Evolutionary conservation across 306 rosid genomes (phyloP).

Genomic region (Begonia loranthoides): DNA sequence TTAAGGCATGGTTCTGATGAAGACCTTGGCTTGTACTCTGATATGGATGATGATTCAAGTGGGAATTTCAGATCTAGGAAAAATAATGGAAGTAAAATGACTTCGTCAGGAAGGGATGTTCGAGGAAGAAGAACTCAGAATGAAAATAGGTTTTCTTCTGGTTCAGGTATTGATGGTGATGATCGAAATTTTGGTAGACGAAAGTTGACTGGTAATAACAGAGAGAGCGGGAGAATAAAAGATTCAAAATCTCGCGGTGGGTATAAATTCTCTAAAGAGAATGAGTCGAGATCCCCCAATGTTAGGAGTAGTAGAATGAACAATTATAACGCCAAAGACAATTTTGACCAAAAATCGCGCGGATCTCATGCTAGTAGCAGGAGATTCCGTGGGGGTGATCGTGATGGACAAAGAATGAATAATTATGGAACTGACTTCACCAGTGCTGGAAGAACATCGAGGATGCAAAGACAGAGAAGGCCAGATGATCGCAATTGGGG

Average conservation of each 20-base stretch:
- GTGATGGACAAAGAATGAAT: constrained; percentile 21
- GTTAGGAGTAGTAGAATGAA: constrained; percentile 26
- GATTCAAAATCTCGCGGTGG: constrained; percentile 9
- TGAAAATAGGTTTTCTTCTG: constrained; percentile 13
- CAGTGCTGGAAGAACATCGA: constrained; percentile 15
- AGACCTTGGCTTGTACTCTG: constrained; percentile 57
- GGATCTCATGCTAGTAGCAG: constrained; percentile 22
- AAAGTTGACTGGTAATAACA: constrained; percentile 9
- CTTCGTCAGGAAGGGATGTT: constrained; percentile 27
- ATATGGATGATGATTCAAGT: constrained; percentile 44
- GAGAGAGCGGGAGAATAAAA: constrained; percentile 6
- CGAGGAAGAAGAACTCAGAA: constrained; percentile 15
- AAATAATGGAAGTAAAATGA: constrained; percentile 20
- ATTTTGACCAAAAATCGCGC: constrained; percentile 24
- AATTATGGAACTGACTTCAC: constrained; percentile 11
- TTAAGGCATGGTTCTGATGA: constrained; percentile 82
- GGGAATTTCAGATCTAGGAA: constrained; percentile 24
- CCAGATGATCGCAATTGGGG: constrained; percentile 19
- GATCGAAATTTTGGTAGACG: constrained; percentile 11
- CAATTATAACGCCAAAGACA: constrained; percentile 29
- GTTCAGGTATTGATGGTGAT: constrained; percentile 22
- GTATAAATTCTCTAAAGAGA: constrained; percentile 15
- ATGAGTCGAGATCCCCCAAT: constrained; percentile 24
- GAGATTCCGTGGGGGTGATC: constrained; percentile 25
- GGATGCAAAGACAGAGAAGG: constrained; percentile 20